These are phyloP conservation scores for Mycosphaerelloides madeirae DNA, from an alignment of 2,329 filamentous ascomycete species.

Conservation along the genomic window DNA sequence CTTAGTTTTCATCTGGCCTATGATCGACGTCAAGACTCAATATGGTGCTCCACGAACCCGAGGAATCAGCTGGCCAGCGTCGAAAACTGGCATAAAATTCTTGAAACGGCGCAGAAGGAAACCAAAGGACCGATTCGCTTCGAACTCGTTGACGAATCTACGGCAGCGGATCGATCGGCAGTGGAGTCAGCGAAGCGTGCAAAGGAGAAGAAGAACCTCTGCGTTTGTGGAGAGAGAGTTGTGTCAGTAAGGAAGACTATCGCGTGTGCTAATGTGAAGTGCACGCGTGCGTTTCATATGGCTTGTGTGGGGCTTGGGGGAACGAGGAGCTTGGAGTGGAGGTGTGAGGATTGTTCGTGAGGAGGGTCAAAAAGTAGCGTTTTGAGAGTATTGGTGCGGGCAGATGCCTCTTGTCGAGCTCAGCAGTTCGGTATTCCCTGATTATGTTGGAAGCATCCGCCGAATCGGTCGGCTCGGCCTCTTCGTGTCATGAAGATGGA, in stretches of 20 bases:
- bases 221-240: conserved; percentile 14
- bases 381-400: no score
- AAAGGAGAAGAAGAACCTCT: conserved; percentile 5
- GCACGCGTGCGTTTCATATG: conserved; percentile 16
- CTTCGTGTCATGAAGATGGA: no score
- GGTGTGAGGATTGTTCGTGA: conserved; percentile 14
- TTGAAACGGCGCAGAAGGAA: conserved; percentile 1
- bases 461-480: no score
- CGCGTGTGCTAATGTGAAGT: conserved; percentile 14
- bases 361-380: no score
- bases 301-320: conserved; percentile 12
- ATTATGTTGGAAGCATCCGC: no score
- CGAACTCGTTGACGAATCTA: neutral
- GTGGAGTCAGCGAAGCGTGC: neutral
- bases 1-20: no score
- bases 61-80: no score
- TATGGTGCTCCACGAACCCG: no score
- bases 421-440: no score
- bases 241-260: conserved; percentile 9
- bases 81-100: conserved; percentile 8
- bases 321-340: conserved; percentile 14
- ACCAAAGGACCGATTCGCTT: neutral
- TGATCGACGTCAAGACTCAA: no score
- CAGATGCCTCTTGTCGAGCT: no score
- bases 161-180: no score